A percentile compares a stretch with the other conserved stretches of the same genome.
Conservation (phyloP, 2,329 filamentous ascomycete genomes). For the Fusarium anthophilum region DNA sequence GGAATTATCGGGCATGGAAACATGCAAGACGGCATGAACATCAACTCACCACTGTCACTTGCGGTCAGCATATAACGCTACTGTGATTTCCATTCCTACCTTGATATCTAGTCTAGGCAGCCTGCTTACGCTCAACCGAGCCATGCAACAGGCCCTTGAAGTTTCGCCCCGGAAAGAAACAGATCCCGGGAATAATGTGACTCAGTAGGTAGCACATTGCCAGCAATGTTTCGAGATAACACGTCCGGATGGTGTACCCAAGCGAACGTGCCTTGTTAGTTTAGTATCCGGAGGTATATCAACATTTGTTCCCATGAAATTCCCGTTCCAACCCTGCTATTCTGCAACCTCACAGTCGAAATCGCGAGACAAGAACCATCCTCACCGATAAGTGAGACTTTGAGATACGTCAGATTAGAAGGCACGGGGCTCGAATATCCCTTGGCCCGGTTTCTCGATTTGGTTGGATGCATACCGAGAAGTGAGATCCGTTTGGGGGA, state of each 20-base stretch:
- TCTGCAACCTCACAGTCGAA: constrained; percentile 7
- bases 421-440: constrained; percentile 3
- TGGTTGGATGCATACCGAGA: constrained; percentile 16
- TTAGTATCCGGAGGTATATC: not conserved
- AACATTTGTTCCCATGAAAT: not conserved
- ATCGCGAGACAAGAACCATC: not conserved
- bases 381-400: constrained; percentile 14
- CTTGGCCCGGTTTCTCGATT: constrained; percentile 5
- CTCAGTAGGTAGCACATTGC: constrained; percentile 7
- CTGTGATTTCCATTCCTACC: not conserved
- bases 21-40: not conserved
- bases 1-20: not conserved
- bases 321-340: constrained; percentile 15
- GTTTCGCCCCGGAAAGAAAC: not conserved
- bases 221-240: constrained; percentile 7
- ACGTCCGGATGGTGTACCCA: constrained; percentile 22
- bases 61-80: constrained; percentile 12
- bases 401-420: constrained; percentile 11
- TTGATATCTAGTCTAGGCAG: not conserved
- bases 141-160: constrained; percentile 3
- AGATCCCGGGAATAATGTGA: constrained; percentile 11
- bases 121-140: constrained; percentile 16
- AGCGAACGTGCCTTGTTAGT: not conserved
- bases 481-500: constrained; percentile 6
- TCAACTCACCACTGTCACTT: not conserved